Percentiles rank a stretch among this genome's conserved stretches.
Evolutionary conservation across 2,329 filamentous ascomycete genomes (phyloP).

Genomic region (Fusarium tanahbumbuense): DNA sequence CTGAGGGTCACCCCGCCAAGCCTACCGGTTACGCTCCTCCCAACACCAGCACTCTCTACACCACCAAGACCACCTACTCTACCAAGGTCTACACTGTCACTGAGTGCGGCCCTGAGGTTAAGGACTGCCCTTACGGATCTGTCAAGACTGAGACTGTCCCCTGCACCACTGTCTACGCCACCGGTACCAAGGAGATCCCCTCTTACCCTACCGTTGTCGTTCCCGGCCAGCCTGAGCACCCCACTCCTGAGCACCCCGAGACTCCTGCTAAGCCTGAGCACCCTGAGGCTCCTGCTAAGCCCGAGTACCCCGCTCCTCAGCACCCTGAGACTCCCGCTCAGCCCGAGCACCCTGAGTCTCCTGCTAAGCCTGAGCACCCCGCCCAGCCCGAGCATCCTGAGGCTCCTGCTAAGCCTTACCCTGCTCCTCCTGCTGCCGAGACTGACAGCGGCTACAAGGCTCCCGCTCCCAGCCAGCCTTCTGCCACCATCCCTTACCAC

Average conservation of each 20-base stretch:
- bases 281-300: conserved; percentile 2
- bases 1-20: conserved; percentile 26
- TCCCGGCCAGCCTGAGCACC: conserved; percentile 22
- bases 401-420: conserved; percentile 15
- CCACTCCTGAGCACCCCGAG: conserved; percentile 6
- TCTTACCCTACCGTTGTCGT: conserved; percentile 31
- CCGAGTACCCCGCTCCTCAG: conserved; percentile 6
- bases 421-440: conserved; percentile 21
- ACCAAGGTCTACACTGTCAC: conserved; percentile 52
- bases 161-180: conserved; percentile 29
- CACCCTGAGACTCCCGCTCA: conserved; percentile 5
- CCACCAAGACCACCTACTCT: conserved; percentile 48
- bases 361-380: conserved; percentile 16
- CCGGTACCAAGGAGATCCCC: conserved; percentile 36
- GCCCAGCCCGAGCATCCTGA: background rate
- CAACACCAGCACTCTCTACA: conserved; percentile 44
- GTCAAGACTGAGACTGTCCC: conserved; percentile 44
- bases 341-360: conserved; percentile 6
- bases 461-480: conserved; percentile 34
- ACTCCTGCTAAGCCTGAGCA: conserved; percentile 17
- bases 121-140: conserved; percentile 49
- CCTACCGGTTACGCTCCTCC: conserved; percentile 36
- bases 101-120: conserved; percentile 46
- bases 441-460: conserved; percentile 24
- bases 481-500: conserved; percentile 36